Base-by-base conservation (phyloP, 768 basidiomycete species). In the Saitozyma podzolica region DNA sequence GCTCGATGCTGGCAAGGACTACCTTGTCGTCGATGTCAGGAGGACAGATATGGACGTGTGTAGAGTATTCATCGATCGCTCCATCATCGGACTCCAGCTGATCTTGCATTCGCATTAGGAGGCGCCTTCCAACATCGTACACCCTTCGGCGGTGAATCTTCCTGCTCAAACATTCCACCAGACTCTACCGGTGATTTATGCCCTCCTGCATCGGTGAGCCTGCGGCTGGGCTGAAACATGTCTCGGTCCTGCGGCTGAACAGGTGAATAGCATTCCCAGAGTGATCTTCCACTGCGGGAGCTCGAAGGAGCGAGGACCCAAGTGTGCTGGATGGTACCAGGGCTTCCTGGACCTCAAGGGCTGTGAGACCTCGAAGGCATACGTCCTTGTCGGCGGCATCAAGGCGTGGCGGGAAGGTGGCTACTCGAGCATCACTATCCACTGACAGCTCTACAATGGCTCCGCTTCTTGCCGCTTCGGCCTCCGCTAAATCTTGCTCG, bases 141-240 rank as follows among this genome's bases (percentile, higher is more conserved):
- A 29, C 5, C 29, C 66, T 1, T 75, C 76, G n/a, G 81, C 82
- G 0, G 74, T 83, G 61, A 84, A 83, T 68, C 76, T 83, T 0
- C 83, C 83, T 9, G 83, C 82, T 0, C 82, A 84, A 49, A 80
- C 82, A 0, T 82, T 83, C 72, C 77, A 81, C 58, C 79, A 75
- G 16, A 79, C 81, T 0, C 73, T 82, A 0, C 77, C 80, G 0
- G 67, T 65, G 8, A 59, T 82, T 14, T 19, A 79, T 14, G 69
- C 80, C 0, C n/a, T 83, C 11, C 68, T 82, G 3, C 51, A 19
- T 16, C 9, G 43, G 62, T 63, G 16, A 58, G 62, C 17, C 17
- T 29, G 29, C 29, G 5, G 29, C 29, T 5, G 29, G 2, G 29
- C 29, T 29, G 29, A 5, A 29, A 29, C 5, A 5, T n/a, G 29